A percentile compares a stretch with the other conserved stretches of the same genome.
These are phyloP conservation scores for Taiozyma sp. DNA, from an alignment of 1,139 yeast species.

Conservation along the genomic window DNA sequence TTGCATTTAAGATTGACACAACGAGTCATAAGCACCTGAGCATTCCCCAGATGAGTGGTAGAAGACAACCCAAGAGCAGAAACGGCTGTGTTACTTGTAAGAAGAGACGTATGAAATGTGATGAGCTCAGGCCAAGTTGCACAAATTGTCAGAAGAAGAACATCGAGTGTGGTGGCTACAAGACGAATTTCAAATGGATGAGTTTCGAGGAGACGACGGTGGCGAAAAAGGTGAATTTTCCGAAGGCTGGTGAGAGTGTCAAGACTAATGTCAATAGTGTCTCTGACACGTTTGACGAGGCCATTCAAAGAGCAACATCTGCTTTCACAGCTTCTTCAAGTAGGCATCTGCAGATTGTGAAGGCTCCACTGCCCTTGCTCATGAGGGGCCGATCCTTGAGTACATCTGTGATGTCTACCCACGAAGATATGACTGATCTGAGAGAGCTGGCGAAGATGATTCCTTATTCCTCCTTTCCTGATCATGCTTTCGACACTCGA, in stretches of 20 bases:
- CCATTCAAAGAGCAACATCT: not conserved
- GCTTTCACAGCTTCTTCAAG: not conserved
- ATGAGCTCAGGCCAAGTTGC: constrained; percentile 50
- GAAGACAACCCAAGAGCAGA: constrained; percentile 16
- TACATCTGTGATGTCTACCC: not conserved
- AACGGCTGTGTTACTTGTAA: constrained; percentile 50
- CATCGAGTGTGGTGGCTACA: constrained; percentile 56
- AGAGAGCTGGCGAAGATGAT: not conserved
- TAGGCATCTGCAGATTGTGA: not conserved
- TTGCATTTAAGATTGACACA: not conserved
- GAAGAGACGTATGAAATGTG: constrained; percentile 51
- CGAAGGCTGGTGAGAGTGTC: not conserved
- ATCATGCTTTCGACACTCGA: not conserved
- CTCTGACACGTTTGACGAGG: constrained; percentile 1
- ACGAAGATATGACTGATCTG: not conserved
- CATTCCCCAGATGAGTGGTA: not conserved
- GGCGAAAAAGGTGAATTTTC: not conserved
- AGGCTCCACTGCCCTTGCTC: not conserved
- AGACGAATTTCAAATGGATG: constrained; percentile 59
- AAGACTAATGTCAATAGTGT: not conserved
- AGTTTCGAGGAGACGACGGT: constrained; percentile 33
- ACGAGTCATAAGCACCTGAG: not conserved
- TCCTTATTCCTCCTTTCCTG: not conserved
- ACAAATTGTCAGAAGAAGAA: constrained; percentile 38
- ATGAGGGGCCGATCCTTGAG: not conserved